A percentile compares a stretch with the other conserved stretches of the same genome.
These are phyloP conservation scores for Pyrenophora graminea DNA, from an alignment of 2,329 filamentous ascomycete genomes.

Conservation along the genomic window DNA sequence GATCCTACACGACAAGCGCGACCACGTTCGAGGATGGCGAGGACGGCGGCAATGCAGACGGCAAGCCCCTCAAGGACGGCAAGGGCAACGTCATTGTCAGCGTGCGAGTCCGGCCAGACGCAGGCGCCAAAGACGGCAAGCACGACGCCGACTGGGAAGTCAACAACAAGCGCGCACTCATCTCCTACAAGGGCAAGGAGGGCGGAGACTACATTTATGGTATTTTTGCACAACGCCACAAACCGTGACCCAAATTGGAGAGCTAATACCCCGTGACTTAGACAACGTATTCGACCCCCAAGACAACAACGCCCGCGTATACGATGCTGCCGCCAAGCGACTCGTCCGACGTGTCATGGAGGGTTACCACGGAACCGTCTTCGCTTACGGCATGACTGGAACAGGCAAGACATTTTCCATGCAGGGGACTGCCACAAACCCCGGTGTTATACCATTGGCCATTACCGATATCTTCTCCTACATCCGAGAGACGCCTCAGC, in stretches of 20 bases:
- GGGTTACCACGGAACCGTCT: conserved; percentile 96
- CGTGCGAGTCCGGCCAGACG: conserved; percentile 87
- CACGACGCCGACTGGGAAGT: conserved; percentile 88
- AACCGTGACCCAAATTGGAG: conserved; percentile 7
- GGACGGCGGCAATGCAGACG: conserved; percentile 58
- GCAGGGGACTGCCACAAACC: conserved; percentile 94
- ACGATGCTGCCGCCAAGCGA: conserved; percentile 91
- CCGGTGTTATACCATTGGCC: conserved; percentile 93
- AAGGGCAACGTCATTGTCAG: conserved; percentile 97
- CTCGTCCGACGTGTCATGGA: conserved; percentile 97
- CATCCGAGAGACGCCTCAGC: conserved; percentile 91
- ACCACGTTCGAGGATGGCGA: conserved; percentile 87
- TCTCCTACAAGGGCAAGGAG: conserved; percentile 85
- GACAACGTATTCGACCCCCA: conserved; percentile 96
- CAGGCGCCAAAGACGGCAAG: conserved; percentile 64
- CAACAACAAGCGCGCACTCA: conserved; percentile 78
- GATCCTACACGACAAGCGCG: conserved; percentile 84
- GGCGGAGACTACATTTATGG: conserved; percentile 87
- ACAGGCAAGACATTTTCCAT: conserved; percentile 99
- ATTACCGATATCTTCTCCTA: conserved; percentile 99
- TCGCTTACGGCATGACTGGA: conserved; percentile 98
- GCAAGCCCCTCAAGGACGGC: conserved; percentile 61
- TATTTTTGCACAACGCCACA: conserved; percentile 53
- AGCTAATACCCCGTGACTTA: conserved; percentile 46
- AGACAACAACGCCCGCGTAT: conserved; percentile 92